Base-by-base conservation (phyloP, 1,284 basidiomycete species). In the Peniophora sp. region DNA sequence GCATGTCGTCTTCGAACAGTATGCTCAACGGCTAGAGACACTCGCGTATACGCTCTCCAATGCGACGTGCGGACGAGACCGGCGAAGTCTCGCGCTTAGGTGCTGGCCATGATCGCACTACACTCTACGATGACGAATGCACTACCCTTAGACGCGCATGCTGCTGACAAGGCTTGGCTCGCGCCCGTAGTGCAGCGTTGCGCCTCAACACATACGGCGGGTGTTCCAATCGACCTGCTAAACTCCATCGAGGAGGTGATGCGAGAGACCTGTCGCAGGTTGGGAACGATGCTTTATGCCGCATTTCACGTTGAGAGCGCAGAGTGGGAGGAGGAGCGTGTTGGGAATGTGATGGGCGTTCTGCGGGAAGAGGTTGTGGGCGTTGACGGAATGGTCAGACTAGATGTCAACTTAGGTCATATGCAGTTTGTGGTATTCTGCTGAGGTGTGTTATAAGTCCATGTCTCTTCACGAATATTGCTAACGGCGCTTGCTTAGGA, bases 211-310 rank as follows among this genome's bases (percentile, higher is more conserved):
- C 69, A 72, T 48, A 74, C 70, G 0, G 50, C 52, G 11, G 54
- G 51, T 2, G 55, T 74, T 24, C 48, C 58, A 0, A 12, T 39
- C 3, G 47, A 46, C 22, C 48, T 47, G 0, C 58, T 75, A 55
- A 47, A 47, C 6, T 60, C 71, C 2, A 53, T 71, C 9, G 64
- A 67, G 47, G 67, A 60, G 2, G 69, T 68, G 0, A 62, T 52
- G 1, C 64, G 58, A 22, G 75, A 78, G 58, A 75, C 78, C 23
- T 79, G 77, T 52, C 65, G 73, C 0, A 66, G 72, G 5, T 44
- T 73, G 44, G 69, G 68, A 1, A 64, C 60, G 27, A 62, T 78
- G 55, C 79, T 76, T 75, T 63, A 37, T 51, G 61, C 6, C 63
- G 72, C n/a, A 34, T 73, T 60, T 32, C 56, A 59, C 14, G 41